Conservation (phyloP, 768 basidiomycete genomes). For the Aureoboletus auriporus region DNA sequence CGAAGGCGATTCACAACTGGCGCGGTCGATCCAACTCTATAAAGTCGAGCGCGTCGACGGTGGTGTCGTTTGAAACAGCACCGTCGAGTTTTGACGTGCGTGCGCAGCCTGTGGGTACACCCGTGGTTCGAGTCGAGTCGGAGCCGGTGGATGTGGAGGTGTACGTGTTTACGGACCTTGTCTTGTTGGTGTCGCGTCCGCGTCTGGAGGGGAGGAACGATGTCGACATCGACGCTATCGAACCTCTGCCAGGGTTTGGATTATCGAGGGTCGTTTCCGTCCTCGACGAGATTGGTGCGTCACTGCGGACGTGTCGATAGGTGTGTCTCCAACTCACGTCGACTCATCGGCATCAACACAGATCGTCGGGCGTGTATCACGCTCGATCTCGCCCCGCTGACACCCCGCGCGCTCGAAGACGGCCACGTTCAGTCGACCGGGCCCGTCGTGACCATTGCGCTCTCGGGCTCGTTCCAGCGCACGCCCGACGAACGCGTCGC, state of each 20-base stretch:
- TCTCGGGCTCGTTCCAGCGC: slow-evolving; percentile 29
- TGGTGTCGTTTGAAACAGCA: slow-evolving; percentile 25
- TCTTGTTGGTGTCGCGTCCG: slow-evolving; percentile 45
- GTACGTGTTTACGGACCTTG: slow-evolving; percentile 66
- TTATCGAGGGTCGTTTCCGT: slow-evolving; percentile 47
- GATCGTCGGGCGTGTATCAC: slow-evolving; percentile 32
- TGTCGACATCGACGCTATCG: slow-evolving; percentile 23
- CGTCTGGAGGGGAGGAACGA: slow-evolving; percentile 15
- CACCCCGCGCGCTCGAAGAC: slow-evolving; percentile 34
- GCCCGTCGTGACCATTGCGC: slow-evolving; percentile 32
- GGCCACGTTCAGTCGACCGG: slow-evolving; percentile 33
- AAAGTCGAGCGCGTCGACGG: slow-evolving; percentile 24
- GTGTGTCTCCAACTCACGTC: not conserved
- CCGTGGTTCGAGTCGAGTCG: slow-evolving; percentile 24
- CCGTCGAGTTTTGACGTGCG: slow-evolving; percentile 28
- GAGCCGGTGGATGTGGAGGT: slow-evolving; percentile 30
- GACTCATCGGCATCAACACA: slow-evolving; percentile 8
- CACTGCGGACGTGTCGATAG: no score
- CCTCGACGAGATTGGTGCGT: slow-evolving; percentile 31
- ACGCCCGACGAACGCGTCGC: not conserved
- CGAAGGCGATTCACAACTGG: slow-evolving; percentile 44
- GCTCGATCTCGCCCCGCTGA: slow-evolving; percentile 51
- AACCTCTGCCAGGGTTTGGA: slow-evolving; percentile 43
- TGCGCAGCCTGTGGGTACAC: slow-evolving; percentile 9
- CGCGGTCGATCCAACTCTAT: slow-evolving; percentile 42